phyloP scores from a whole-genome alignment of 805 yeast genomes.

The Yueomyces sp. region DNA sequence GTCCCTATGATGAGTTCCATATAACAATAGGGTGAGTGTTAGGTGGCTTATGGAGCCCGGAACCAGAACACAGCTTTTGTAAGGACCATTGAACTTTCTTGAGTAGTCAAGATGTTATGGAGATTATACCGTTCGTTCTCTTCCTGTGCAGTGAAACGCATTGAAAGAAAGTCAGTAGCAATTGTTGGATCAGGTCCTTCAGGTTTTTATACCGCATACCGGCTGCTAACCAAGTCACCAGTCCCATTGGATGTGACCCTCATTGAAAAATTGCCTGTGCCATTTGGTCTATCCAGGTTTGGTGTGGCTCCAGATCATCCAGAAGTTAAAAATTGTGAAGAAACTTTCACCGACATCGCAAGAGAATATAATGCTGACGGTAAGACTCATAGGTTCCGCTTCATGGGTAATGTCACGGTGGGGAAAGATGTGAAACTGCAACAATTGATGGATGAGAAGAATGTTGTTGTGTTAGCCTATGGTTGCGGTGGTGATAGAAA shows the following conservation, averaged over 20 bases:
- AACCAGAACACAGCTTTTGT: too few relatives aligned
- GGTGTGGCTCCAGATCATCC: slow-evolving; percentile 99
- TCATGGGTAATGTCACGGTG: slow-evolving; percentile 58
- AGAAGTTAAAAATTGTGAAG: slow-evolving; percentile 73
- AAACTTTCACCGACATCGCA: slow-evolving; percentile 49
- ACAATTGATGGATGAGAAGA: slow-evolving; percentile 41
- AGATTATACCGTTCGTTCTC: too few relatives aligned
- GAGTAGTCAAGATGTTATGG: too few relatives aligned
- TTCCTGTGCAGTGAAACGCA: too few relatives aligned
- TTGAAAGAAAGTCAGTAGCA: slow-evolving; percentile 33
- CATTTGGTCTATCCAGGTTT: slow-evolving; percentile 79
- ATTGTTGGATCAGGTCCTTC: slow-evolving; percentile 95
- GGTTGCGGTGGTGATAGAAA: slow-evolving; percentile 58
- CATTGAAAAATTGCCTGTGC: slow-evolving; percentile 77
- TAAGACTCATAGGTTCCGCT: slow-evolving; percentile 30
- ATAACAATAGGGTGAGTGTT: too few relatives aligned
- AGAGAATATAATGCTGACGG: slow-evolving; percentile 9
- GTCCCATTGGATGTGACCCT: slow-evolving; percentile 43
- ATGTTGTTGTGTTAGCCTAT: slow-evolving; percentile 67
- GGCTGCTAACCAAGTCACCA: slow-evolving; percentile 40
- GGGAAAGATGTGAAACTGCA: slow-evolving; percentile 48
- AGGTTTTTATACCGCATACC: slow-evolving; percentile 80
- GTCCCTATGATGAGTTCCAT: too few relatives aligned
- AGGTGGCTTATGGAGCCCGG: too few relatives aligned
- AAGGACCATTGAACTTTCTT: too few relatives aligned